Percentiles rank a stretch among this genome's conserved stretches.
These are phyloP conservation scores for Colletotrichum nymphaeae DNA, from an alignment of 2,329 filamentous ascomycete genomes.

Conservation along the genomic window DNA sequence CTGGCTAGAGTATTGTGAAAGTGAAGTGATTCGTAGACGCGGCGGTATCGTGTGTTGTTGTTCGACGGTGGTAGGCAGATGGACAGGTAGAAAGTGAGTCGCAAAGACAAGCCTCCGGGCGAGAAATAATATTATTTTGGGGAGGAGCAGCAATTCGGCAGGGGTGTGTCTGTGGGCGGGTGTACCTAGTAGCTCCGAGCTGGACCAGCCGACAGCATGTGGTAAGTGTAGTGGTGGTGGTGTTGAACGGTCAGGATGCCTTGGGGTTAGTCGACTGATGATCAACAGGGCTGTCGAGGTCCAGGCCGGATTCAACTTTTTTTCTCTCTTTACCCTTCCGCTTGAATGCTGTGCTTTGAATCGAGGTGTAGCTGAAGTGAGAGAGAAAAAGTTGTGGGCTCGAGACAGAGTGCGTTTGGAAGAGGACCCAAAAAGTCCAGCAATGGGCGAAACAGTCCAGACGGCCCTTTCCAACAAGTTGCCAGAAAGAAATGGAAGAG, in stretches of 20 bases:
- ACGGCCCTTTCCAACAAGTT: slow-evolving; percentile 26
- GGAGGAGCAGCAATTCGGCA: slow-evolving; percentile 38
- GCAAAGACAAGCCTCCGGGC: slow-evolving; percentile 35
- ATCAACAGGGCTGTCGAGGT: slow-evolving; percentile 32
- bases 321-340: not conserved
- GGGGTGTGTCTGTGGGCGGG: slow-evolving; percentile 38
- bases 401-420: slow-evolving; percentile 29
- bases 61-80: slow-evolving; percentile 22
- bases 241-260: slow-evolving; percentile 27
- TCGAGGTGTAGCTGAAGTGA: slow-evolving; percentile 16
- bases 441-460: slow-evolving; percentile 33
- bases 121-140: slow-evolving; percentile 40
- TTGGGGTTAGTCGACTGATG: slow-evolving; percentile 29
- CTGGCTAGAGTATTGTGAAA: slow-evolving; percentile 41
- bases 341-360: slow-evolving; percentile 15
- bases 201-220: slow-evolving; percentile 34
- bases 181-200: slow-evolving; percentile 34
- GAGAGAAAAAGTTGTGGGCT: slow-evolving; percentile 33
- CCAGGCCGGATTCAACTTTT: slow-evolving; percentile 29
- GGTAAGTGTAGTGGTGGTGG: slow-evolving; percentile 21
- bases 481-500: slow-evolving; percentile 16
- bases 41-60: slow-evolving; percentile 13
- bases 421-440: slow-evolving; percentile 22
- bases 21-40: slow-evolving; percentile 6
- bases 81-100: slow-evolving; percentile 33